Evolutionary conservation across 2,329 filamentous ascomycete species (phyloP).

Genomic region (Sphaerostilbella broomeana): DNA sequence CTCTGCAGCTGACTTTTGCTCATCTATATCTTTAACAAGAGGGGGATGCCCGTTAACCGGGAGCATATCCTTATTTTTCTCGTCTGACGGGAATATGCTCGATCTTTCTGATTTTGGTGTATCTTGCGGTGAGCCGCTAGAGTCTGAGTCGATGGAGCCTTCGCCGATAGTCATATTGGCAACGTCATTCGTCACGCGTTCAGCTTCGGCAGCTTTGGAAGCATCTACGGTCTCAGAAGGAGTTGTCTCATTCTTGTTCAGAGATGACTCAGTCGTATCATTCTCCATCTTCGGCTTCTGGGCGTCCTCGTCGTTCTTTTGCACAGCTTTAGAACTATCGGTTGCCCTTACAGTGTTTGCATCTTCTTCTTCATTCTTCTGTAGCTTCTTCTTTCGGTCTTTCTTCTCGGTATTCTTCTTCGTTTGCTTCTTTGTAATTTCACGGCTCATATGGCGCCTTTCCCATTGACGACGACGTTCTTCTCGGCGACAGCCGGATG

Average conservation of each 20-base stretch:
- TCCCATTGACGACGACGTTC: slow-evolving; percentile 45
- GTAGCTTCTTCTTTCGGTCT: slow-evolving; percentile 20
- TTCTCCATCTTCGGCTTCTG: slow-evolving; percentile 15
- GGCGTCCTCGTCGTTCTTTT: slow-evolving; percentile 23
- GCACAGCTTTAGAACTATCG: slow-evolving; percentile 19
- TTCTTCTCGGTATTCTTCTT: slow-evolving; percentile 34
- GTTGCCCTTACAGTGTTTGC: slow-evolving; percentile 17
- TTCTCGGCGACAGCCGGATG: slow-evolving; percentile 37
- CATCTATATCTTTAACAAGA: slow-evolving; percentile 15
- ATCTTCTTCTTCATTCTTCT: slow-evolving; percentile 21
- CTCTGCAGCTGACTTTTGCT: slow-evolving; percentile 3
- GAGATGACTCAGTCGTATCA: slow-evolving; percentile 15
- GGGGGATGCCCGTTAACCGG: slow-evolving; percentile 22
- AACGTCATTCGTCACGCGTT: slow-evolving; percentile 14
- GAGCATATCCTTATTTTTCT: slow-evolving; percentile 31
- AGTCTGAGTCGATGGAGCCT: slow-evolving; percentile 22
- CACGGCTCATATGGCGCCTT: slow-evolving; percentile 38
- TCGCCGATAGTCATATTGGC: slow-evolving; percentile 17
- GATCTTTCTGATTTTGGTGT: slow-evolving; percentile 28
- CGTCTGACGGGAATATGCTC: slow-evolving; percentile 15
- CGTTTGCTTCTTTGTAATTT: slow-evolving; percentile 35
- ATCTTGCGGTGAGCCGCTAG: slow-evolving; percentile 26
- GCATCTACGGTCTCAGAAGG: slow-evolving; percentile 12
- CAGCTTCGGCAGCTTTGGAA: slow-evolving; percentile 14
- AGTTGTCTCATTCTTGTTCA: no score